Evolutionary conservation across 2,329 filamentous ascomycete species (phyloP).

Genomic region (Fusarium veterinarium): DNA sequence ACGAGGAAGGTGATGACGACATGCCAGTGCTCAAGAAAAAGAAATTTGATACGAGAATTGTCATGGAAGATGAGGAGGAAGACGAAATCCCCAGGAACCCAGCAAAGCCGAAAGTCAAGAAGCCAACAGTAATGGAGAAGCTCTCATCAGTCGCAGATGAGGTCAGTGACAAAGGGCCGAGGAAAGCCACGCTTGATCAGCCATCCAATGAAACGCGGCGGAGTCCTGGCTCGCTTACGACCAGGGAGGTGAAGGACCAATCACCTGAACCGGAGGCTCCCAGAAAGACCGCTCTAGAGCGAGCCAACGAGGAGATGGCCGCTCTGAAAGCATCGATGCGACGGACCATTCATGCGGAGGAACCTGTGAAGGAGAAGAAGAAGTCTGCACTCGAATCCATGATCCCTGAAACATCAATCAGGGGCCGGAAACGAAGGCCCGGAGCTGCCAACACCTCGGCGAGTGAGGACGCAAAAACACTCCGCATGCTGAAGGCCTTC

Average conservation of each 20-base stretch:
- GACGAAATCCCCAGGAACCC: conserved; percentile 46
- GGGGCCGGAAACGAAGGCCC: conserved; percentile 76
- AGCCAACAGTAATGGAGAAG: conserved; percentile 42
- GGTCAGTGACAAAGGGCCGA: conserved; percentile 5
- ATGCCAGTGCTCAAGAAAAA: conserved; percentile 76
- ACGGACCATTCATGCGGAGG: conserved; percentile 65
- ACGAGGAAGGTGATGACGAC: conserved; percentile 68
- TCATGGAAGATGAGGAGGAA: conserved; percentile 63
- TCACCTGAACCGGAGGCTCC: conserved; percentile 46
- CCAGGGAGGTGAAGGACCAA: conserved; percentile 24
- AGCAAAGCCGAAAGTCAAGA: conserved; percentile 46
- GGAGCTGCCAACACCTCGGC: conserved; percentile 64
- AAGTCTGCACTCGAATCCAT: conserved; percentile 78
- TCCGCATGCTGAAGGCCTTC: conserved; percentile 83
- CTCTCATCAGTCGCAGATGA: conserved; percentile 27
- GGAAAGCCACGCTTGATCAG: not conserved
- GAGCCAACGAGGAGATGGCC: conserved; percentile 83
- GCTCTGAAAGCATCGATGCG: conserved; percentile 86
- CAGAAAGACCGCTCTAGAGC: conserved; percentile 68
- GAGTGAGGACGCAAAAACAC: conserved; percentile 70
- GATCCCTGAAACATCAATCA: conserved; percentile 77
- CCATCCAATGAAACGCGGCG: conserved; percentile 14
- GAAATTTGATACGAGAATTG: conserved; percentile 82
- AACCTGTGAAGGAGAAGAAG: conserved; percentile 65
- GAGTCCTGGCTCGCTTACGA: conserved; percentile 25